phyloP scores from a whole-genome alignment of 129 eudicot species.

The Pittosporum tobira region DNA sequence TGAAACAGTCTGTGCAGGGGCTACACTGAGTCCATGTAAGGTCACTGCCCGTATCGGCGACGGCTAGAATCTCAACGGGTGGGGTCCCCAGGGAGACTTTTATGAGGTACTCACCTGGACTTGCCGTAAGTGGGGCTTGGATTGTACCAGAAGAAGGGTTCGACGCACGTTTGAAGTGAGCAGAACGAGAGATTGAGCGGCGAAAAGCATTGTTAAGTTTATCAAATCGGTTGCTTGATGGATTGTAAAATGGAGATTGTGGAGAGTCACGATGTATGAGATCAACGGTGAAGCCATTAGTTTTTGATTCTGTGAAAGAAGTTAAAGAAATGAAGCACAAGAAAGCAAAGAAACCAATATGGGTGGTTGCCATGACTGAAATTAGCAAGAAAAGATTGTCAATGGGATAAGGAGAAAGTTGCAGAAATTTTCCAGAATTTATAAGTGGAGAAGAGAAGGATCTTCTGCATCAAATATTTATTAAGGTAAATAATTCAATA shows the following conservation, averaged over 20 bases:
- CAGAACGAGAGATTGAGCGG: background rate
- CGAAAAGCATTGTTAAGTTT: background rate
- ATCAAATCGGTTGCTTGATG: background rate
- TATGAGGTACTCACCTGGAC: background rate
- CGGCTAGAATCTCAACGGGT: background rate
- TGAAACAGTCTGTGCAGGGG: background rate
- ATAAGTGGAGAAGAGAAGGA: too few relatives aligned
- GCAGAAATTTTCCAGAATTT: too few relatives aligned
- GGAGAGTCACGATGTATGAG: background rate
- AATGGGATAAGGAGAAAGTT: too few relatives aligned
- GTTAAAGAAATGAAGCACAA: slow-evolving; percentile 1
- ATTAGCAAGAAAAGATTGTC: too few relatives aligned
- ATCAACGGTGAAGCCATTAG: background rate
- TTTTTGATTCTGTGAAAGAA: background rate
- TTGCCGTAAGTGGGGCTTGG: background rate
- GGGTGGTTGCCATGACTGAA: background rate
- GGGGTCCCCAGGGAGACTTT: background rate
- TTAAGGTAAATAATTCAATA: too few relatives aligned
- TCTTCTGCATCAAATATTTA: too few relatives aligned
- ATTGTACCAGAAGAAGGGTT: background rate
- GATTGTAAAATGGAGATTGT: background rate
- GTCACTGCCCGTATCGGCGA: slow-evolving; percentile 1
- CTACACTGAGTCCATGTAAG: background rate
- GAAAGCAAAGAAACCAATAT: background rate
- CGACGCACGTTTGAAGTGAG: background rate